Conservation (phyloP, 768 basidiomycete genomes). For the Gloeopeniophorella convolvens region DNA sequence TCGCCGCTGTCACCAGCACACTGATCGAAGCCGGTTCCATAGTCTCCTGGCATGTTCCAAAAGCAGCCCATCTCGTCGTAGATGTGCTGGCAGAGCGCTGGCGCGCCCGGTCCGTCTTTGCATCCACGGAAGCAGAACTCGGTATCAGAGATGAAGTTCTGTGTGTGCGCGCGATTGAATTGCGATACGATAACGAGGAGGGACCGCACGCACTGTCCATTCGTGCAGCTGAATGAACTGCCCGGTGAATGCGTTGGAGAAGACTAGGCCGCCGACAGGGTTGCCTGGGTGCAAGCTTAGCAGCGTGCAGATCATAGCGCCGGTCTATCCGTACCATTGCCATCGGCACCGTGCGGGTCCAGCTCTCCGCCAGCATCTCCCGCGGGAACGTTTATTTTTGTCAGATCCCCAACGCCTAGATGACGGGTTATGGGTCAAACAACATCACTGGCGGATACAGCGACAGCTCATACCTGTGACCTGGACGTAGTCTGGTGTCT, state of each 20-base stretch:
- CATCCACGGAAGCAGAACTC: slow-evolving; percentile 73
- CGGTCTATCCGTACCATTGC: slow-evolving; percentile 36
- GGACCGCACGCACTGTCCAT: slow-evolving; percentile 61
- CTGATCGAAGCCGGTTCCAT: slow-evolving; percentile 33
- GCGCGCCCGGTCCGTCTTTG: slow-evolving; percentile 42
- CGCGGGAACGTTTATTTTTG: slow-evolving; percentile 53
- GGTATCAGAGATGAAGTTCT: slow-evolving; percentile 56
- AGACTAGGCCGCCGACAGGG: slow-evolving; percentile 64
- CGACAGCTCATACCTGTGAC: slow-evolving; percentile 8
- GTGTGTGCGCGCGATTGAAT: too few species aligned
- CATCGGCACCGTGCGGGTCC: slow-evolving; percentile 63
- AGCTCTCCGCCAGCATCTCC: slow-evolving; percentile 60
- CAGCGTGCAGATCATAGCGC: background rate
- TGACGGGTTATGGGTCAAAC: too few species aligned
- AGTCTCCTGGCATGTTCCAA: slow-evolving; percentile 56
- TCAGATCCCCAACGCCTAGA: slow-evolving; percentile 62
- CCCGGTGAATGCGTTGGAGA: slow-evolving; percentile 55
- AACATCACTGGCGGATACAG: background rate
- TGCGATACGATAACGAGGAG: too few species aligned
- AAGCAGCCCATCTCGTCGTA: slow-evolving; percentile 48
- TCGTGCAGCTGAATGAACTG: slow-evolving; percentile 52
- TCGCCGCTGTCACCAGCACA: slow-evolving; percentile 49
- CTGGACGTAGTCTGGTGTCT: slow-evolving; percentile 67
- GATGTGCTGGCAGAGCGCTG: slow-evolving; percentile 55
- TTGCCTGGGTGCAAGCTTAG: slow-evolving; percentile 33